Evolutionary conservation across 1,139 yeast genomes (phyloP).

Genomic region (Yamadazyma taylorii): DNA sequence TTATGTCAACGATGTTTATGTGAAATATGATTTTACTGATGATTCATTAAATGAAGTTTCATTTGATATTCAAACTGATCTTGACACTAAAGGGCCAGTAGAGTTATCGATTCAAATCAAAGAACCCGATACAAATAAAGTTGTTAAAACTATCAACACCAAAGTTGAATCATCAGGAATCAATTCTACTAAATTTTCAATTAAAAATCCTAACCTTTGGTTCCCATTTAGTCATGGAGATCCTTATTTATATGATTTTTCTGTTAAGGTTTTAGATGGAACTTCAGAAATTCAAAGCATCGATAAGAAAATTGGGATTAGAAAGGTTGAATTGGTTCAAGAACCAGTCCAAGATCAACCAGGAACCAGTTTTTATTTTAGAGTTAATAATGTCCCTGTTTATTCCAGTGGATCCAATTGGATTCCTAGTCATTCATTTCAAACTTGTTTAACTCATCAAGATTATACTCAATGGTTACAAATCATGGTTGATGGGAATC

Average conservation of each 20-base stretch:
- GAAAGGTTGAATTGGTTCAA: constrained; percentile 40
- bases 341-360: constrained; percentile 26
- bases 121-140: constrained; percentile 3
- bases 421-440: constrained; percentile 49
- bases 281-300: constrained; percentile 9
- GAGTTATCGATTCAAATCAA: constrained; percentile 7
- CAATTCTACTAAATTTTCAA: constrained; percentile 8
- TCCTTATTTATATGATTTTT: constrained; percentile 32
- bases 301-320: constrained; percentile 29
- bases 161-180: constrained; percentile 5
- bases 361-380: constrained; percentile 43
- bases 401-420: constrained; percentile 45
- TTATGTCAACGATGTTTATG: constrained; percentile 20
- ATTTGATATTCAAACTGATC: constrained; percentile 15
- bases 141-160: constrained; percentile 3
- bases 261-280: constrained; percentile 12
- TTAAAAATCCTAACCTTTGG: constrained; percentile 36
- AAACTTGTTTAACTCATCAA: constrained; percentile 25
- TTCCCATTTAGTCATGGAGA: constrained; percentile 40
- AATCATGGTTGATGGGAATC: constrained; percentile 36
- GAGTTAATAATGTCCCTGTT: constrained; percentile 37
- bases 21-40: constrained; percentile 20
- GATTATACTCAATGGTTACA: constrained; percentile 37
- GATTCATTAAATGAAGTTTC: constrained; percentile 16
- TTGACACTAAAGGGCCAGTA: constrained; percentile 6